Base-by-base conservation (phyloP, 2,329 filamentous ascomycete species). In the Trichoderma sp. region DNA sequence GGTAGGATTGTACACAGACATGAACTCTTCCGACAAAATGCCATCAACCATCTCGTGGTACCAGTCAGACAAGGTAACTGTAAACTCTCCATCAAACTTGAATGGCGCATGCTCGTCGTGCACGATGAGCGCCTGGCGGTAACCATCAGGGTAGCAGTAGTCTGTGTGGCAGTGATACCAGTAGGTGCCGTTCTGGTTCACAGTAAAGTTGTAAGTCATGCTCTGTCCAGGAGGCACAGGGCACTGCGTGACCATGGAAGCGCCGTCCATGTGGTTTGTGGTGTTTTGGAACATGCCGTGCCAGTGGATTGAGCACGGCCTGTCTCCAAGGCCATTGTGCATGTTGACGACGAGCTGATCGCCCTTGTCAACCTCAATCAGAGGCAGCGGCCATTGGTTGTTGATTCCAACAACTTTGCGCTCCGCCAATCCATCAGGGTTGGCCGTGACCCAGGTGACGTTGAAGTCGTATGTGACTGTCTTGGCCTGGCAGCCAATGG, bases 391-490 rank as follows among this genome's bases (percentile, higher is more conserved):
- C 88, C 90, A 91, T 78, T 87, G 78, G 14, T 85, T 85, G 76
- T 93, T 93, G 77, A 93, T 88, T 12, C 88, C 89, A 76, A 92
- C 89, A 1, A 87, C 85, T 34, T 87, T 85, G 58, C 91, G 85
- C 9, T 83, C 79, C 34, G 84, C 83, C 43, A 82, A 77, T 3
- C 89, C 89, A 82, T 92, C 90, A 0, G 90, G 90, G 67, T 88
- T 86, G 9, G 86, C 85, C 69, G 80, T 84, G 15, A 90, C 87
- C 89, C 90, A 91, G 43, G 86, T 87, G 57, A 90, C 82, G 61
- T 89, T 87, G 83, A 89, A 91, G 76, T 89, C 80, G 74, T 88
- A 88, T 2, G 81, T 86, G 39, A 89, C 83, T 0, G 83, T 87
- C 63, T 79, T 77, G 18, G 75, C 76, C 57, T 66, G 47, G 70